Base-by-base conservation (phyloP, 148 eudicot genomes). In the Rhododendron kiyosumense region DNA sequence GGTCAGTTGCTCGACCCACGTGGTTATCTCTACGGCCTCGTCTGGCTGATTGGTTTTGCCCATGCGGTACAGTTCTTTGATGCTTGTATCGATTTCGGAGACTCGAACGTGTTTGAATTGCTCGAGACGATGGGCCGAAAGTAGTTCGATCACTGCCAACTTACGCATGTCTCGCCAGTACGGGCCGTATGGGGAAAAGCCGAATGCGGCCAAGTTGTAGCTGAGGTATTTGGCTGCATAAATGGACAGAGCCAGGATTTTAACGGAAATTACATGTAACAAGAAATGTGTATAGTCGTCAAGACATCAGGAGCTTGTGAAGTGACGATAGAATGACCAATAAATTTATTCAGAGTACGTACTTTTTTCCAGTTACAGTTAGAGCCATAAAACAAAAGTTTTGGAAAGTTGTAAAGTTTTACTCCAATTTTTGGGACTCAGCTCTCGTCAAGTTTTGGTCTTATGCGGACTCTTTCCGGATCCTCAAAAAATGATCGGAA, bases 91-190 rank as follows among this genome's bases (percentile, higher is more conserved):
- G 2, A 61, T 61, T 61, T 61, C 69, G 12, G 69, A 61, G 12
- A 61, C n/a, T 22, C 69, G 69, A 7, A 61, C 28, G 1, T 61
- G 26, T 41, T 52, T 81, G 4, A 81, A 63, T 38, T 30, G 20
- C 34, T 81, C 83, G 24, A 81, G 83, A 15, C 83, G 30, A 81
- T 52, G 24, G 32, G n/a, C 20, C 3, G 83, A 81, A 17, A 81
- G 83, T 20, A 81, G 83, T 20, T 81, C 13, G 24, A 81, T 12
- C 67, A 54, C 8, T 5, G 0, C 67, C 54, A 81, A 41, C 69
- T 81, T 81, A 9, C 74, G 84, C 24, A 57, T 10, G 18, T 82
- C 84, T 2, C 84, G 84, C 84, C 84, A 57, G 30, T 59, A 82
- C 20, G 84, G 74, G 5, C 84, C 84, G 13, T 82, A 82, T 18